These are phyloP conservation scores for Globisporangium takayamanum DNA, from an alignment of 352 stramenopile genomes.

Conservation along the genomic window DNA sequence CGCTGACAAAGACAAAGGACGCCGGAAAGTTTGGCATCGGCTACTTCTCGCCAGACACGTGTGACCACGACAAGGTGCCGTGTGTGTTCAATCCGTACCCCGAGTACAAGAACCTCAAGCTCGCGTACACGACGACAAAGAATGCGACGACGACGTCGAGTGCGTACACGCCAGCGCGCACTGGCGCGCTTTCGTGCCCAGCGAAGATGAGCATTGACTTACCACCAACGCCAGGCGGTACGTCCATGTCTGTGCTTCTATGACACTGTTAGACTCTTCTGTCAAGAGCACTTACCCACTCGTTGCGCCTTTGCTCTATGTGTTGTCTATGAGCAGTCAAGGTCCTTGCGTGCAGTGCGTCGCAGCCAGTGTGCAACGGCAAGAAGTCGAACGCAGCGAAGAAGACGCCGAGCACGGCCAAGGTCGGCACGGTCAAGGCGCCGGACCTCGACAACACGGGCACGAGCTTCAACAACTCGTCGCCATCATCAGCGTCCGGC, in stretches of 20 bases:
- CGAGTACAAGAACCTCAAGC: slow-evolving; percentile 66
- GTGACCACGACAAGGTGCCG: slow-evolving; percentile 44
- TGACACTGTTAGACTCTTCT: background rate
- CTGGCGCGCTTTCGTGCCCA: slow-evolving; percentile 36
- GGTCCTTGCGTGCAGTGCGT: slow-evolving; percentile 33
- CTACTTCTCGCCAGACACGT: slow-evolving; percentile 64
- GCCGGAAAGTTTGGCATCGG: slow-evolving; percentile 64
- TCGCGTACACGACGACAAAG: slow-evolving; percentile 62
- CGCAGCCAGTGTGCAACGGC: slow-evolving; percentile 52
- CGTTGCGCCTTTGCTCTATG: background rate
- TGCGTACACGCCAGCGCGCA: slow-evolving; percentile 28
- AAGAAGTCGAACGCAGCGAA: slow-evolving; percentile 46
- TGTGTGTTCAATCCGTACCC: slow-evolving; percentile 67
- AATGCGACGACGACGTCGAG: slow-evolving; percentile 41
- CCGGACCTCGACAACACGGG: slow-evolving; percentile 5
- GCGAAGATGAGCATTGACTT: slow-evolving; percentile 20
- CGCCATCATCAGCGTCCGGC: background rate
- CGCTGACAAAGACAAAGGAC: slow-evolving; percentile 25
- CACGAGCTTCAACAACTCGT: slow-evolving; percentile 10
- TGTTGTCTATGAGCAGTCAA: slow-evolving; percentile 18
- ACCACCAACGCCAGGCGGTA: slow-evolving; percentile 11
- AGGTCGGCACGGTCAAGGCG: slow-evolving; percentile 11
- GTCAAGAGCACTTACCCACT: background rate
- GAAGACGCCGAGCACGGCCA: slow-evolving; percentile 20
- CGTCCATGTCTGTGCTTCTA: background rate